Base-by-base conservation (phyloP, 257 asterid species). In the Parsonsia alboflavescens region DNA sequence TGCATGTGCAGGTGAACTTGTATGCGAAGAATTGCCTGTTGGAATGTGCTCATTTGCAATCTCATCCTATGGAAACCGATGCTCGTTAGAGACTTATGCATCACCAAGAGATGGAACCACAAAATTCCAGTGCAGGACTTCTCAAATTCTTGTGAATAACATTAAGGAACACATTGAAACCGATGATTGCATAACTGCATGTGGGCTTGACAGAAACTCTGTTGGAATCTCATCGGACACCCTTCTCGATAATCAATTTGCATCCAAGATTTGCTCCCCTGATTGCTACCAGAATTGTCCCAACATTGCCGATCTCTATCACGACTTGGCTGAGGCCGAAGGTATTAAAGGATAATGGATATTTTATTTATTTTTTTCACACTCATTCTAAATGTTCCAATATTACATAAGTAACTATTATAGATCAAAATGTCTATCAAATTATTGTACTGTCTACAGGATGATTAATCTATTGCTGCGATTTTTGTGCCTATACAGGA, bases 301-400 rank as follows among this genome's bases (percentile, higher is more conserved):
- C 62, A 84, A 84, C 77, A 84, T 84, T 72, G 79, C 75, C 39
- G 85, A 84, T 69, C 85, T 81, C 65, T 81, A 81, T 85, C 68
- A 68, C 70, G 78, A 79, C 19, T 73, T 84, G 80, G 85, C 84
- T 74, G 41, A 69, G 24, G 88, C 80, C 61, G 85, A 84, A 84
- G 88, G 85, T 46, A 46, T 7, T n/a, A n/a, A n/a, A n/a, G n/a
- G n/a, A n/a, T n/a, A n/a, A n/a, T n/a, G n/a, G n/a, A n/a, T n/a
- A n/a, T n/a, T n/a, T n/a, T n/a, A n/a, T n/a, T n/a, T n/a, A n/a
- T n/a, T n/a, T n/a, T n/a, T n/a, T n/a, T n/a, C n/a, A n/a, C n/a
- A n/a, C n/a, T n/a, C n/a, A n/a, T n/a, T n/a, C n/a, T n/a, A n/a
- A n/a, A n/a, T n/a, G n/a, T n/a, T n/a, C n/a, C n/a, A n/a, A n/a